A percentile compares a stretch with the other conserved stretches of the same genome.
phyloP scores from a whole-genome alignment of 225 moss, liverwort and hornwort genomes.

The Marchantia polymorpha region DNA sequence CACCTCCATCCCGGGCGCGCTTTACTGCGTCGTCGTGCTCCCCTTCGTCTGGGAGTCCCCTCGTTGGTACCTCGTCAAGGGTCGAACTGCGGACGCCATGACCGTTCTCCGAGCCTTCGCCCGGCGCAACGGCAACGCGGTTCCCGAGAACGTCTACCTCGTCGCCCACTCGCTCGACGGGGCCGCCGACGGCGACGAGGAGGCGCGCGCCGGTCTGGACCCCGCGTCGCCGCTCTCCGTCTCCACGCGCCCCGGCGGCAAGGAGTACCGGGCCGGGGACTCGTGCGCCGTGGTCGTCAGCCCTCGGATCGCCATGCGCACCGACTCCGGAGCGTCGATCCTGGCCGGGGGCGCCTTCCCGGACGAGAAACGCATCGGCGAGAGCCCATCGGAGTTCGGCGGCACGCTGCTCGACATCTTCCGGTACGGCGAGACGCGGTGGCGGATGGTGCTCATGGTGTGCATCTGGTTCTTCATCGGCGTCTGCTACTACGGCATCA shows the following conservation, averaged over 20 bases:
- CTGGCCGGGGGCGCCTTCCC: background rate
- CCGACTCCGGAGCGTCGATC: background rate
- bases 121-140: slow-evolving; percentile 42
- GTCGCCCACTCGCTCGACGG: background rate
- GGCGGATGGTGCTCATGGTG: slow-evolving; percentile 64
- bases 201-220: background rate
- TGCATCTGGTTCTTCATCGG: slow-evolving; percentile 57
- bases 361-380: background rate
- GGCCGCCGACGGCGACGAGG: background rate
- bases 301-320: background rate
- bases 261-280: background rate
- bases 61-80: slow-evolving; percentile 72
- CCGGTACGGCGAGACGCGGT: slow-evolving; percentile 39
- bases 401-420: slow-evolving; percentile 57
- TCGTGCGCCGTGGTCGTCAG: background rate
- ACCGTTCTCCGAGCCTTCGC: slow-evolving; percentile 52
- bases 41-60: slow-evolving; percentile 68
- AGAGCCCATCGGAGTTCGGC: slow-evolving; percentile 13
- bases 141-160: slow-evolving; percentile 47
- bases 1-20: slow-evolving; percentile 47
- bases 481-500: slow-evolving; percentile 65
- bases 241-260: background rate
- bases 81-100: slow-evolving; percentile 65
- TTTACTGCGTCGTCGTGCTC: slow-evolving; percentile 50
- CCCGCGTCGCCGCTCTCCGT: background rate